Conservation (phyloP, 2,329 filamentous ascomycete species). For the Trichoderma sp. region DNA sequence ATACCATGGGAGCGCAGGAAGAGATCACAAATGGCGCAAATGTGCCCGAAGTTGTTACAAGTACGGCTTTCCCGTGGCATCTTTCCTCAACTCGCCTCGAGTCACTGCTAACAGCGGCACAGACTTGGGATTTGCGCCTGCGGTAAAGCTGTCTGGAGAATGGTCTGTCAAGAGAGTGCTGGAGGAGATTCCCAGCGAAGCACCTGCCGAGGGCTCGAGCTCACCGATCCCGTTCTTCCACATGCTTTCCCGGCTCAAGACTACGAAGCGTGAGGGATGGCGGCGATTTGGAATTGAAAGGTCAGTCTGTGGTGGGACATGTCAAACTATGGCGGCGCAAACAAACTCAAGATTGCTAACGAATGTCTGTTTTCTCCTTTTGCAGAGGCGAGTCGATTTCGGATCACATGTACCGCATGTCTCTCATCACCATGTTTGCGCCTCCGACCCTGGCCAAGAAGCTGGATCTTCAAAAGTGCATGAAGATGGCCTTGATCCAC, state of each 20-base stretch:
- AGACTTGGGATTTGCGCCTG: constrained; percentile 43
- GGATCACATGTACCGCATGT: constrained; percentile 99
- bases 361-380: not conserved
- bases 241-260: constrained; percentile 90
- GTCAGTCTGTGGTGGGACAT: constrained; percentile 42
- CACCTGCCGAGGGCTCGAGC: constrained; percentile 61
- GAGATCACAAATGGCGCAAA: constrained; percentile 6
- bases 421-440: constrained; percentile 90
- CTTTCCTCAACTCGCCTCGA: not conserved
- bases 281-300: constrained; percentile 76
- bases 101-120: constrained; percentile 1
- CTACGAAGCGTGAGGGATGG: constrained; percentile 96
- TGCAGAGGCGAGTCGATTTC: constrained; percentile 82
- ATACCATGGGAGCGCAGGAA: constrained; percentile 20
- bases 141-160: constrained; percentile 48
- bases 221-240: constrained; percentile 94
- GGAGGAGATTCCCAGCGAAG: constrained; percentile 58
- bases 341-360: not conserved
- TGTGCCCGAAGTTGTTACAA: constrained; percentile 33
- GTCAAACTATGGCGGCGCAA: not conserved
- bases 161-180: constrained; percentile 68
- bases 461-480: constrained; percentile 81
- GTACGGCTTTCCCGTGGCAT: constrained; percentile 31
- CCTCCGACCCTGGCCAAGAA: constrained; percentile 71
- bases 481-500: constrained; percentile 93